Evolutionary conservation across 176 grass and related monocot species (phyloP).

Genomic region (Musa troglodytarum): DNA sequence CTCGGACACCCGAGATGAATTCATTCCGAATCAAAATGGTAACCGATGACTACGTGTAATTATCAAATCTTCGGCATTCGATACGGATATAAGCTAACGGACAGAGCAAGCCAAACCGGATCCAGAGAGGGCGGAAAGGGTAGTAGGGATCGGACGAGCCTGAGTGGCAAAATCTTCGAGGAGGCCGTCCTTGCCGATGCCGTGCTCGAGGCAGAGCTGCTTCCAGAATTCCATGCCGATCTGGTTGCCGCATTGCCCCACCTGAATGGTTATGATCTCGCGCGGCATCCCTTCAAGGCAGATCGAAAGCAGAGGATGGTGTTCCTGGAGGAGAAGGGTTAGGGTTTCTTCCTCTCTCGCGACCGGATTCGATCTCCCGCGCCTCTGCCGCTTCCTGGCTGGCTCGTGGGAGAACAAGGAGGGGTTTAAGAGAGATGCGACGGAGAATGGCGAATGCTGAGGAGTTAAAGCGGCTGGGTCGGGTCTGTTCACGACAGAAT

Average conservation of each 20-base stretch:
- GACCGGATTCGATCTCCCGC: not conserved
- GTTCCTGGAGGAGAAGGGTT: not conserved
- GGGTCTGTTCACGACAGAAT: too few relatives aligned
- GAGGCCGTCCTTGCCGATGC: slow-evolving; percentile 96
- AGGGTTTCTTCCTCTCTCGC: not conserved
- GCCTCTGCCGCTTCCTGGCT: too few relatives aligned
- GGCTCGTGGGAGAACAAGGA: too few relatives aligned
- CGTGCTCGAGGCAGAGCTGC: slow-evolving; percentile 99
- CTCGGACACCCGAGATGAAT: too few relatives aligned
- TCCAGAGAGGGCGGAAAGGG: not conserved
- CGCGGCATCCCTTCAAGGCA: slow-evolving; percentile 53
- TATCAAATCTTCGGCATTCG: too few relatives aligned
- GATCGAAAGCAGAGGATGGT: not conserved
- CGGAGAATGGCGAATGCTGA: too few relatives aligned
- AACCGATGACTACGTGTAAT: too few relatives aligned
- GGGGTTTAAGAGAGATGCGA: too few relatives aligned
- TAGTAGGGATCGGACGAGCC: slow-evolving; percentile 7
- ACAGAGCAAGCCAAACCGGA: not conserved
- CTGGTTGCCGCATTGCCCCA: slow-evolving; percentile 99
- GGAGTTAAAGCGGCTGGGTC: too few relatives aligned
- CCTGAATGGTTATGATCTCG: slow-evolving; percentile 99
- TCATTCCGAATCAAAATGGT: too few relatives aligned
- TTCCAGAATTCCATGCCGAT: slow-evolving; percentile 99
- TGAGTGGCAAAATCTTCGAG: slow-evolving; percentile 98
- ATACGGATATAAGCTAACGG: too few relatives aligned